Evolutionary conservation across 1,284 basidiomycete genomes (phyloP).

Genomic region (Fomitopsis palustris): DNA sequence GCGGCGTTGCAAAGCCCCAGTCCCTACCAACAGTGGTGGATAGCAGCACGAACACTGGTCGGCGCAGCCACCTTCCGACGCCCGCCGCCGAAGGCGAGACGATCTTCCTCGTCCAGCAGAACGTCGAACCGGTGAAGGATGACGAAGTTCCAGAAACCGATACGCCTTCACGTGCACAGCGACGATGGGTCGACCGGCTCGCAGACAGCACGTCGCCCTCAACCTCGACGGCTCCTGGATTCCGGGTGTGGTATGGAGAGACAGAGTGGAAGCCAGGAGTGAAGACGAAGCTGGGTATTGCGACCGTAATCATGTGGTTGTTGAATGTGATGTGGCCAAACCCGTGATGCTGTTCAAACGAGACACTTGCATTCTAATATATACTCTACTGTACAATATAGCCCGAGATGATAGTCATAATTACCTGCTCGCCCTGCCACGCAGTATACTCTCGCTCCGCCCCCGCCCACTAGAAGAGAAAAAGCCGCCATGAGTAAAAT

Average conservation of each 20-base stretch:
- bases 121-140: slow-evolving; percentile 21
- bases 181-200: slow-evolving; percentile 55
- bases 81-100: slow-evolving; percentile 17
- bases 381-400: background rate
- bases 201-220: slow-evolving; percentile 34
- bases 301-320: slow-evolving; percentile 47
- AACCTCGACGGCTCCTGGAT: slow-evolving; percentile 22
- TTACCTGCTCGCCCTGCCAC: background rate
- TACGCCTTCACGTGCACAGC: slow-evolving; percentile 35
- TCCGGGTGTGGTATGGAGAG: slow-evolving; percentile 30
- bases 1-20: slow-evolving; percentile 33
- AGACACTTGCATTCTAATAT: background rate
- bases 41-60: background rate
- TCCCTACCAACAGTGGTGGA: slow-evolving; percentile 31
- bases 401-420: background rate
- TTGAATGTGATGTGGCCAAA: slow-evolving; percentile 54
- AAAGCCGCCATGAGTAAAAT: background rate
- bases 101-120: slow-evolving; percentile 26
- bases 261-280: slow-evolving; percentile 31
- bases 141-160: slow-evolving; percentile 27
- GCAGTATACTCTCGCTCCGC: background rate
- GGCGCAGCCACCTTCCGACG: background rate
- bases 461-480: background rate
- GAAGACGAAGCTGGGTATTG: slow-evolving; percentile 34
- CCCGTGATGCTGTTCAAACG: slow-evolving; percentile 18